phyloP scores from a whole-genome alignment of 169 alveolate genomes.

The Cryptosporidium muris region DNA sequence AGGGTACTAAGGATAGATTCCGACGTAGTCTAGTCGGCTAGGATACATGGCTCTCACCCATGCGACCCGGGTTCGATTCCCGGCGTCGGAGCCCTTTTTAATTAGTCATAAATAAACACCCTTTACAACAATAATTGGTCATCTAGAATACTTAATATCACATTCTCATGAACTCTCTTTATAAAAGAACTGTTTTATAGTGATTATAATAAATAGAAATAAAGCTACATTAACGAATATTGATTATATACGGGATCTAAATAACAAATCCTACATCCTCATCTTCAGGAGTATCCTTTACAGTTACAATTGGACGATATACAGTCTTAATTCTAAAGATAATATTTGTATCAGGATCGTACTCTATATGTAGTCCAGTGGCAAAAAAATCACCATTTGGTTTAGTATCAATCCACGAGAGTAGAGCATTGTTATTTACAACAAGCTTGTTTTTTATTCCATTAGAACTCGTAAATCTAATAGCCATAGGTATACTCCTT shows the following conservation, averaged over 20 bases:
- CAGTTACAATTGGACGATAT: conserved; percentile 57
- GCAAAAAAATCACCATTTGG: conserved; percentile 41
- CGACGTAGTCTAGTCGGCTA: conserved; percentile 74
- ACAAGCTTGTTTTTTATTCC: conserved; percentile 38
- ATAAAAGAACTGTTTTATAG: neutral
- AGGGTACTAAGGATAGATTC: neutral
- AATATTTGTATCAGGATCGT: conserved; percentile 53
- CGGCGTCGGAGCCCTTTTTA: conserved; percentile 71
- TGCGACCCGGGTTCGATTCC: conserved; percentile 83
- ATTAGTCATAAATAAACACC: neutral
- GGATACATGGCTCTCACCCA: conserved; percentile 80
- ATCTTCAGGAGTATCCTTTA: conserved; percentile 14
- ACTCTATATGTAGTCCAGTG: conserved; percentile 64
- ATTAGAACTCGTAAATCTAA: conserved; percentile 22
- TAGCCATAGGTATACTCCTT: conserved; percentile 51
- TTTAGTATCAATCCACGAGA: conserved; percentile 43
- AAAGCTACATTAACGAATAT: neutral
- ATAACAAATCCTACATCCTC: conserved; percentile 51
- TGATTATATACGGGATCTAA: neutral
- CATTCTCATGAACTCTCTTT: neutral
- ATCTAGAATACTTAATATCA: neutral
- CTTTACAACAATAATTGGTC: neutral
- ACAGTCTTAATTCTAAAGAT: conserved; percentile 60
- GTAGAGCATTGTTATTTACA: conserved; percentile 14
- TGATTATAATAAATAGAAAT: neutral